These are phyloP conservation scores for Pinus taeda DNA, from an alignment of 75 land plant genomes.

Conservation along the genomic window DNA sequence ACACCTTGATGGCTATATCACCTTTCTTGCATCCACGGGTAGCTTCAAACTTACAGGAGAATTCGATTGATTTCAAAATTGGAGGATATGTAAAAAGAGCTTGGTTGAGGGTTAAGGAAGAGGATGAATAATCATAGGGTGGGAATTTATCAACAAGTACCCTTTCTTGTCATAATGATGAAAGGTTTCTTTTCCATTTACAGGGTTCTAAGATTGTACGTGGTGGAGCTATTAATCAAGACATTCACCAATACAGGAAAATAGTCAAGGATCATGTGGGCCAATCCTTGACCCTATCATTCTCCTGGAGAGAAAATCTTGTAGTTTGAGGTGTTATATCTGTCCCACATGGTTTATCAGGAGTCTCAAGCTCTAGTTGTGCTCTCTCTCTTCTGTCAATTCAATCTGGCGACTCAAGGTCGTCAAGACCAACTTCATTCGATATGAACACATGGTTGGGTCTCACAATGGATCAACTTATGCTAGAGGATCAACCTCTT, in stretches of 20 bases:
- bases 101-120: conserved; percentile 17
- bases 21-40: conserved; percentile 4
- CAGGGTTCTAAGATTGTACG: conserved; percentile 19
- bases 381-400: conserved; percentile 91
- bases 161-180: conserved; percentile 14
- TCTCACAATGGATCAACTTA: conserved; percentile 24
- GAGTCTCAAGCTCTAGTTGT: conserved; percentile 43
- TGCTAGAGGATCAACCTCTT: neutral
- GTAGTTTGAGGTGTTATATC: conserved; percentile 32
- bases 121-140: neutral
- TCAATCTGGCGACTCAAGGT: conserved; percentile 37
- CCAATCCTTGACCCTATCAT: conserved; percentile 15
- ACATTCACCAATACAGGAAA: conserved; percentile 15
- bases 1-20: too few relatives aligned
- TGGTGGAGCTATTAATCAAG: conserved; percentile 23
- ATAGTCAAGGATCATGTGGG: neutral
- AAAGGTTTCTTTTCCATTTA: conserved; percentile 24
- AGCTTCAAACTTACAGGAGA: conserved; percentile 19
- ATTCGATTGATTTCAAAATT: conserved; percentile 16
- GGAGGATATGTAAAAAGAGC: conserved; percentile 9
- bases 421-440: conserved; percentile 13
- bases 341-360: conserved; percentile 15
- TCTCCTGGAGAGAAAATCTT: conserved; percentile 20
- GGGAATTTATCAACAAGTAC: conserved; percentile 20
- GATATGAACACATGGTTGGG: conserved; percentile 13